phyloP scores from a whole-genome alignment of 1,284 basidiomycete genomes.

The Coniferiporia weirii region DNA sequence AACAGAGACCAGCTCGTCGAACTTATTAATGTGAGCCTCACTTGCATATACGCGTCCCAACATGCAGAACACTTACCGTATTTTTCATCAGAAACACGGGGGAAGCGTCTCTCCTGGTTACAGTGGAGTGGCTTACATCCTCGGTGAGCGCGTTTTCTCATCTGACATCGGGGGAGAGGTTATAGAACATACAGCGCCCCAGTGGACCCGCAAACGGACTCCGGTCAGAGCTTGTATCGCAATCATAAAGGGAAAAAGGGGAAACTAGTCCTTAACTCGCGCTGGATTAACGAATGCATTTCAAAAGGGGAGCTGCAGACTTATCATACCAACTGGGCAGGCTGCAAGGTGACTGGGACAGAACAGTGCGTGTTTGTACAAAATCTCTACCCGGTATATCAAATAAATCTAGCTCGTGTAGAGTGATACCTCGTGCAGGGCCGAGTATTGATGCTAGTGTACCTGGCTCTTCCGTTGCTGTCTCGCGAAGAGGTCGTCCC shows the following conservation, averaged over 20 bases:
- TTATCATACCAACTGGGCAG: conserved; percentile 68
- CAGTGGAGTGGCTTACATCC: conserved; percentile 68
- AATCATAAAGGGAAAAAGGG: conserved; percentile 73
- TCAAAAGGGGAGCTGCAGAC: conserved; percentile 61
- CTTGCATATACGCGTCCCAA: background rate
- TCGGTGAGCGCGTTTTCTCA: conserved; percentile 44
- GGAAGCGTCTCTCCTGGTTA: conserved; percentile 67
- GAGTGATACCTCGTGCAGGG: conserved; percentile 10
- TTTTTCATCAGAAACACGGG: conserved; percentile 56
- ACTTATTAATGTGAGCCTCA: conserved; percentile 49
- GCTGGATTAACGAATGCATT: conserved; percentile 73
- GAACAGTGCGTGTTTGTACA: conserved; percentile 47
- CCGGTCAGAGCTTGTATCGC: conserved; percentile 74
- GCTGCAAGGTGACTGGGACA: conserved; percentile 70
- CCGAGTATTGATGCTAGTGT: background rate
- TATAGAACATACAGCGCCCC: conserved; percentile 20
- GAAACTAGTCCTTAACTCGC: conserved; percentile 64
- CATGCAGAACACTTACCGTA: conserved; percentile 14
- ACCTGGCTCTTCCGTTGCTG: conserved; percentile 1
- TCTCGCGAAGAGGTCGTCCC: conserved; percentile 2
- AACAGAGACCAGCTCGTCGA: conserved; percentile 58
- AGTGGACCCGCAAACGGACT: conserved; percentile 71
- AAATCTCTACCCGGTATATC: background rate
- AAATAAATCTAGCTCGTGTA: background rate
- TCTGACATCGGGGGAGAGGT: background rate